Conservation (phyloP, 2,329 filamentous ascomycete genomes). For the Lasiodiplodia sp. region DNA sequence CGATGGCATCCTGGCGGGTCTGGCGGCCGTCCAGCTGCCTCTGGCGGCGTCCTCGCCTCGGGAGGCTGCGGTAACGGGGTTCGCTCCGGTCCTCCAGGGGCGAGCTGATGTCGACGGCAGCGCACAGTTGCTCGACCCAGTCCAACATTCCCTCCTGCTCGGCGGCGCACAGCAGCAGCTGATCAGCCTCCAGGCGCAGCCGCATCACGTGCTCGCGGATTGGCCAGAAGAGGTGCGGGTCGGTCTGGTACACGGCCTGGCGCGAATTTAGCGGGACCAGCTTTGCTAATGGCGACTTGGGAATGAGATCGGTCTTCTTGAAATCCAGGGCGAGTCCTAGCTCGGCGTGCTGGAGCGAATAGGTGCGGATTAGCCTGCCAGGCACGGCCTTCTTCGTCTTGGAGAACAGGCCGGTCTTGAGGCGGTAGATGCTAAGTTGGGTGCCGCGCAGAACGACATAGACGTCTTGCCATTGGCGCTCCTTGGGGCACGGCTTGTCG, state of each 20-base stretch:
- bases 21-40: constrained; percentile 43
- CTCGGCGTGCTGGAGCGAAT: constrained; percentile 77
- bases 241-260: constrained; percentile 52
- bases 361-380: constrained; percentile 69
- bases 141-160: constrained; percentile 70
- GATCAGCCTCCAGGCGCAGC: constrained; percentile 75
- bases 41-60: constrained; percentile 50
- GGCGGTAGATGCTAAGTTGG: constrained; percentile 69
- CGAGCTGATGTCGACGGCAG: constrained; percentile 71
- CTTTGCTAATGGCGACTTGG: constrained; percentile 55
- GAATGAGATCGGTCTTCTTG: constrained; percentile 61
- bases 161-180: constrained; percentile 73
- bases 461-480: constrained; percentile 69
- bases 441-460: constrained; percentile 73
- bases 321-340: constrained; percentile 77
- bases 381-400: constrained; percentile 53
- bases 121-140: constrained; percentile 73
- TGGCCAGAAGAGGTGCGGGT: constrained; percentile 55
- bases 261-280: constrained; percentile 51
- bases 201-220: constrained; percentile 69
- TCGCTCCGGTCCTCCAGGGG: constrained; percentile 67
- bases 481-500: constrained; percentile 60
- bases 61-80: constrained; percentile 55
- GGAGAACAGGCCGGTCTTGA: constrained; percentile 56
- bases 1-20: constrained; percentile 37